Conservation (phyloP, 768 basidiomycete species). For the Mycena filopes region DNA sequence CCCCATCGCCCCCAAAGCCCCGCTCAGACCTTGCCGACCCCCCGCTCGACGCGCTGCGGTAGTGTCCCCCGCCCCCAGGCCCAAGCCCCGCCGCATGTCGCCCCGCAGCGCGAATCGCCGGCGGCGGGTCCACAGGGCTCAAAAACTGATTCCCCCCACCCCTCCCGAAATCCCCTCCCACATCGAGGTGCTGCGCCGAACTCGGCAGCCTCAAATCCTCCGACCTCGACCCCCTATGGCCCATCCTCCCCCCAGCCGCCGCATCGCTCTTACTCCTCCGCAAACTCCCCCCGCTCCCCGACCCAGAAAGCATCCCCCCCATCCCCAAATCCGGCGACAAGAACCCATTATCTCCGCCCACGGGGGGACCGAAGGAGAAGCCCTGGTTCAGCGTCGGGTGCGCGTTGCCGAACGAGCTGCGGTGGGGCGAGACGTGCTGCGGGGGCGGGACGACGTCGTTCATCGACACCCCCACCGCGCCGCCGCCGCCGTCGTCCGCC, state of each 20-base stretch:
- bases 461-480: too few species aligned
- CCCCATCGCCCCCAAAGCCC: not conserved
- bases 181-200: too few species aligned
- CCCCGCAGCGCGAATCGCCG: conserved; percentile 1
- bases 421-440: conserved; percentile 37
- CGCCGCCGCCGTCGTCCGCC: conserved; percentile 41
- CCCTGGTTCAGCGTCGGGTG: conserved; percentile 33
- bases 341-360: conserved; percentile 34
- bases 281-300: too few species aligned
- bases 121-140: conserved; percentile 29
- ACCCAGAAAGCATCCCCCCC: not conserved
- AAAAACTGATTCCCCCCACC: conserved; percentile 13
- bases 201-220: too few species aligned
- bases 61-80: conserved; percentile 9
- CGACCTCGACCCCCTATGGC: too few species aligned
- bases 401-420: conserved; percentile 40
- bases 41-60: conserved; percentile 28
- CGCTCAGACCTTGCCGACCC: conserved; percentile 20
- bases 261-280: too few species aligned
- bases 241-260: too few species aligned
- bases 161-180: too few species aligned
- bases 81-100: too few species aligned
- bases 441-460: conserved; percentile 42
- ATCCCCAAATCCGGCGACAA: conserved; percentile 40
- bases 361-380: conserved; percentile 46